These are phyloP conservation scores for Ampelocalamus luodianensis DNA, from an alignment of 176 grass and related monocot genomes.

Conservation along the genomic window DNA sequence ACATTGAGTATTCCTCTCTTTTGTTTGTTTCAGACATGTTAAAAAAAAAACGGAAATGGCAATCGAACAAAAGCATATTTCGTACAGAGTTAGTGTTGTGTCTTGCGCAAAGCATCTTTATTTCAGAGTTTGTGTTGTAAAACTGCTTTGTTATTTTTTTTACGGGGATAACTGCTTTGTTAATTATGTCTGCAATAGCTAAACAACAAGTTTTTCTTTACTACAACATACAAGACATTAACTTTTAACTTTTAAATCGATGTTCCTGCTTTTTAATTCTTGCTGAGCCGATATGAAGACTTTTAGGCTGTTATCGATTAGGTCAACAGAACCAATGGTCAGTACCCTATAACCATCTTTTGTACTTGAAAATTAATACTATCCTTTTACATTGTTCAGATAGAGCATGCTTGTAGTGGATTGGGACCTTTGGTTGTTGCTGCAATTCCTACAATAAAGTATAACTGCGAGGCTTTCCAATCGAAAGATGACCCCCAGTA, in stretches of 20 bases:
- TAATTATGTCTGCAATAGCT: neutral
- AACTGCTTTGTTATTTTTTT: neutral
- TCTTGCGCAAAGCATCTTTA: neutral
- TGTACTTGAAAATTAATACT: conserved; percentile 25
- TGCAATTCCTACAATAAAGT: conserved; percentile 73
- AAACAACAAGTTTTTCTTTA: conserved; percentile 18
- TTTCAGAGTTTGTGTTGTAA: neutral
- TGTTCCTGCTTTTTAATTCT: neutral
- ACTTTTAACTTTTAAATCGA: neutral
- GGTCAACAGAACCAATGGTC: neutral
- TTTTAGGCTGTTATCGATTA: neutral
- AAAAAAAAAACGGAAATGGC: neutral
- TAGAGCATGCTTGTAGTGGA: conserved; percentile 50
- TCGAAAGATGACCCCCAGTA: conserved; percentile 77
- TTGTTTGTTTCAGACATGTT: neutral
- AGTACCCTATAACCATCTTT: neutral
- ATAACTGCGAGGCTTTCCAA: conserved; percentile 52
- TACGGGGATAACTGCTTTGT: neutral
- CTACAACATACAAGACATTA: neutral
- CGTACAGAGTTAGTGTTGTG: neutral
- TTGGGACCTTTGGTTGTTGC: conserved; percentile 73
- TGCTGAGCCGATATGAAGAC: neutral
- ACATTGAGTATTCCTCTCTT: neutral
- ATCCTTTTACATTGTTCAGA: conserved; percentile 43
- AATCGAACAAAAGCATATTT: neutral